Evolutionary conservation across 768 basidiomycete species (phyloP).

Genomic region (Tricholoma terreum): DNA sequence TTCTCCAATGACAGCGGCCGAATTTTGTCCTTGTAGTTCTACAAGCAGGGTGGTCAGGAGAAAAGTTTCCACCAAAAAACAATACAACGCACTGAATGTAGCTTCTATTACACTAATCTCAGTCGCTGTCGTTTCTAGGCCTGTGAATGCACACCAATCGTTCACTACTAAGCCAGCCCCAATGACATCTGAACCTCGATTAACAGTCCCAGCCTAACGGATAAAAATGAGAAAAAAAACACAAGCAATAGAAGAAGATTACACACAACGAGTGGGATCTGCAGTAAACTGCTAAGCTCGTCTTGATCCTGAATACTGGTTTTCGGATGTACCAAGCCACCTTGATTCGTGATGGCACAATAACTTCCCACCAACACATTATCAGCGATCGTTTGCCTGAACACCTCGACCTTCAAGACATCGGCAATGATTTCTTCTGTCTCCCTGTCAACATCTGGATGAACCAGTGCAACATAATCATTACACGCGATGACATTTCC

Average conservation of each 20-base stretch:
- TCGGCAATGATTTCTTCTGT: conserved; percentile 99
- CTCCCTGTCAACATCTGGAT: conserved; percentile 96
- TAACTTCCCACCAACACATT: conserved; percentile 98
- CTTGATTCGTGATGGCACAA: conserved; percentile 93
- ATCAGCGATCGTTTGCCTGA: conserved; percentile 94
- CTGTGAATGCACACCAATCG: conserved; percentile 99
- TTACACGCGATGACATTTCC: conserved; percentile 99
- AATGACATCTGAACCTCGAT: conserved; percentile 96
- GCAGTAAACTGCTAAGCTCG: conserved; percentile 89
- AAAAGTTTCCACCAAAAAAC: not conserved
- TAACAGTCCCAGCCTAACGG: conserved; percentile 98
- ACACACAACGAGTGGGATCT: conserved; percentile 92
- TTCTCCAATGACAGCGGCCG: conserved; percentile 80
- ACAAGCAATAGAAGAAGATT: not conserved
- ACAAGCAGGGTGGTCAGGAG: conserved; percentile 5
- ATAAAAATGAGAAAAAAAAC: conserved; percentile 1
- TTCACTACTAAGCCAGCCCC: conserved; percentile 98
- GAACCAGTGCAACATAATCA: conserved; percentile 97
- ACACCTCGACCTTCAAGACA: conserved; percentile 98
- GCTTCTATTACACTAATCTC: conserved; percentile 99
- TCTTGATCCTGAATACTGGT: conserved; percentile 98
- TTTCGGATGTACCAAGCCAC: conserved; percentile 96
- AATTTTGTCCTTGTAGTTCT: conserved; percentile 86
- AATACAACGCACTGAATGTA: conserved; percentile 74
- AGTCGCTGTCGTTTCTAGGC: conserved; percentile 98